phyloP scores from a whole-genome alignment of 176 grass and related monocot genomes.

The Aegilops bicornis region DNA sequence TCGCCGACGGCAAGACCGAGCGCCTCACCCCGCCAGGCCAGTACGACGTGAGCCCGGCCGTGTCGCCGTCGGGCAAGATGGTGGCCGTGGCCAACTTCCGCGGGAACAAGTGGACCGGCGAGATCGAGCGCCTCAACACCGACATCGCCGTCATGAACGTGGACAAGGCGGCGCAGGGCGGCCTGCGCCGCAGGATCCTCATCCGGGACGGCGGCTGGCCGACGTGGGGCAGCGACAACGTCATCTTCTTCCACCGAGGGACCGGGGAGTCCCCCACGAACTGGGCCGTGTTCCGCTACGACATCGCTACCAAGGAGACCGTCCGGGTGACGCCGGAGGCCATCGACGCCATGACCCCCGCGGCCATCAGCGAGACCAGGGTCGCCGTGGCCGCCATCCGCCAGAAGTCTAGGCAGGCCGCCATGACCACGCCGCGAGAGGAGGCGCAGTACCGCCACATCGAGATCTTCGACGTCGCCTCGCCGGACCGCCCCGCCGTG shows the following conservation, averaged over 20 bases:
- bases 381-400: slow-evolving; percentile 47
- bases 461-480: slow-evolving; percentile 30
- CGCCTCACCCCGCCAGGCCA: slow-evolving; percentile 19
- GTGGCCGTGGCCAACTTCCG: slow-evolving; percentile 37
- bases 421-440: neutral
- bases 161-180: neutral
- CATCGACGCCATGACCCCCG: slow-evolving; percentile 39
- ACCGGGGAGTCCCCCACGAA: no score
- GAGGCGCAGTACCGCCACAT: slow-evolving; percentile 40
- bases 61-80: slow-evolving; percentile 39
- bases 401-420: neutral
- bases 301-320: neutral
- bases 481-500: neutral
- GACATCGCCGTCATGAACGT: slow-evolving; percentile 50
- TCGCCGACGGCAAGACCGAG: slow-evolving; percentile 22
- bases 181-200: neutral
- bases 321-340: slow-evolving; percentile 1
- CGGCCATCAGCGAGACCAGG: slow-evolving; percentile 32
- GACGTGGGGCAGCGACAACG: slow-evolving; percentile 43
- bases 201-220: slow-evolving; percentile 42
- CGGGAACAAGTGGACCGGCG: slow-evolving; percentile 18
- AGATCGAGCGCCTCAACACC: slow-evolving; percentile 37
- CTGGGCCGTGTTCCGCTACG: slow-evolving; percentile 25
- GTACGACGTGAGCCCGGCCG: slow-evolving; percentile 39
- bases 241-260: slow-evolving; percentile 48